Evolutionary conservation across 441 rosid species (phyloP).

Genomic region (Populus hybrid): DNA sequence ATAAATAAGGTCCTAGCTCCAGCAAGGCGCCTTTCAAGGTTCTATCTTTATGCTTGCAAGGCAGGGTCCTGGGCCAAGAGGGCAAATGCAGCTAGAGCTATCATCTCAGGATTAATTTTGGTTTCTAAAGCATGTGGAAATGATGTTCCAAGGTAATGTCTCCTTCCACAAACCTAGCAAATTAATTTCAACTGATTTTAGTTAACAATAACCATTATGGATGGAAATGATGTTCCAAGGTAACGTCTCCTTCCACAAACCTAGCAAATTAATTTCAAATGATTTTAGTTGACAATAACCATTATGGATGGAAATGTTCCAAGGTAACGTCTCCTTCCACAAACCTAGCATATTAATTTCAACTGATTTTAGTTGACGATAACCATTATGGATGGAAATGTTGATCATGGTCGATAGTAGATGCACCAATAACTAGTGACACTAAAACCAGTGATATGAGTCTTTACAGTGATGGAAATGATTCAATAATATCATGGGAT

Average conservation of each 20-base stretch:
- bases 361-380: background rate
- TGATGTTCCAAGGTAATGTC: conserved; percentile 80
- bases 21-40: conserved; percentile 88
- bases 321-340: conserved; percentile 41
- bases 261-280: background rate
- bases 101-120: conserved; percentile 71
- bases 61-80: conserved; percentile 44
- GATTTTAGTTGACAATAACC: conserved; percentile 3
- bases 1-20: conserved; percentile 83
- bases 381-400: background rate
- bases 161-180: background rate
- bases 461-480: background rate
- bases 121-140: conserved; percentile 95
- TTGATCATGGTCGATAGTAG: background rate
- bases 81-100: conserved; percentile 76
- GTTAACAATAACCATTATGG: background rate
- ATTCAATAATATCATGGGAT: background rate
- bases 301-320: conserved; percentile 61
- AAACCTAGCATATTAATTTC: background rate
- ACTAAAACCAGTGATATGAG: background rate
- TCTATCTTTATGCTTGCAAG: conserved; percentile 76
- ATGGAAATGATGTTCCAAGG: conserved; percentile 92
- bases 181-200: conserved; percentile 6
- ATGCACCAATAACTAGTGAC: background rate
- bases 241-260: conserved; percentile 18